Evolutionary conservation across 768 basidiomycete genomes (phyloP).

Genomic region (Tephrocybe sp.): DNA sequence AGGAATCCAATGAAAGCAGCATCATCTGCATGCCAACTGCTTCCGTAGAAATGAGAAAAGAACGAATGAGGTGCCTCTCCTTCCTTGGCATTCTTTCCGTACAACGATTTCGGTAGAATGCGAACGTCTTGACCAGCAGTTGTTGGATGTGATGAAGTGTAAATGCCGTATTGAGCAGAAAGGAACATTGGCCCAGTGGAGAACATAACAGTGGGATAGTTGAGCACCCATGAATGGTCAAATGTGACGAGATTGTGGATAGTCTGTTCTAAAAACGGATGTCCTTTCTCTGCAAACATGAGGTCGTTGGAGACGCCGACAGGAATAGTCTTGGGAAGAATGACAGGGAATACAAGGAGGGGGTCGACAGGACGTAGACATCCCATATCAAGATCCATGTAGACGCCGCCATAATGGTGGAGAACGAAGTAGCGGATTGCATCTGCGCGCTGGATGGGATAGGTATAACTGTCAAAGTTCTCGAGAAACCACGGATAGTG

Average conservation of each 20-base stretch:
- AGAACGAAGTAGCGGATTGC: slow-evolving; percentile 98
- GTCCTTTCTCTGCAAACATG: slow-evolving; percentile 83
- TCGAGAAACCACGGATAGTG: slow-evolving; percentile 92
- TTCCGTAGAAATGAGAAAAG: slow-evolving; percentile 97
- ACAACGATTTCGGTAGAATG: slow-evolving; percentile 93
- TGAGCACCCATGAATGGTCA: slow-evolving; percentile 91
- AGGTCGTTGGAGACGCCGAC: slow-evolving; percentile 98
- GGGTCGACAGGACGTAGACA: slow-evolving; percentile 86
- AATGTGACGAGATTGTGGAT: slow-evolving; percentile 90
- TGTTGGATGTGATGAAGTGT: slow-evolving; percentile 63
- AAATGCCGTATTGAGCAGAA: slow-evolving; percentile 90
- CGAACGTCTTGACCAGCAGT: slow-evolving; percentile 76
- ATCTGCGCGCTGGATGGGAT: slow-evolving; percentile 93
- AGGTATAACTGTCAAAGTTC: slow-evolving; percentile 90
- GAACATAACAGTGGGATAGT: slow-evolving; percentile 99
- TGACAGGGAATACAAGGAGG: slow-evolving; percentile 79
- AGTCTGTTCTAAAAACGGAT: slow-evolving; percentile 89
- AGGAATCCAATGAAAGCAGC: slow-evolving; percentile 97
- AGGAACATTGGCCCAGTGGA: slow-evolving; percentile 99
- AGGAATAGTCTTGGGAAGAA: slow-evolving; percentile 93
- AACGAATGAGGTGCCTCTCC: slow-evolving; percentile 87
- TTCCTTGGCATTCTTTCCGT: slow-evolving; percentile 90
- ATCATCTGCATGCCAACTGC: slow-evolving; percentile 98
- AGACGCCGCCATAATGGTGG: slow-evolving; percentile 92
- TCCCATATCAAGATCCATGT: slow-evolving; percentile 96